phyloP scores from a whole-genome alignment of 352 stramenopile species.

The Phytophthora vignae region DNA sequence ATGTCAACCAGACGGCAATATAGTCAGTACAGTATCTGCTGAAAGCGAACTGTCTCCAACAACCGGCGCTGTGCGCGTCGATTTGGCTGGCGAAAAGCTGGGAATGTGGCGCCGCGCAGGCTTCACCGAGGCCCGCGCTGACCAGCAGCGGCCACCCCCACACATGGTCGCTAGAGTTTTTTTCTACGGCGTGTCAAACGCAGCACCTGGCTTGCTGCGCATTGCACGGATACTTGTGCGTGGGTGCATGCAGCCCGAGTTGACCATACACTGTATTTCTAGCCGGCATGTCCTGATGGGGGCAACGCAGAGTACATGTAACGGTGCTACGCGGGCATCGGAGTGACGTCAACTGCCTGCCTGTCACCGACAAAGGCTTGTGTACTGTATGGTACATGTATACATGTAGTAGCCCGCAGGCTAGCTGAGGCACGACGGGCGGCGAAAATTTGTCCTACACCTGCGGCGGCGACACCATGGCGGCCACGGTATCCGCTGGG shows the following conservation, averaged over 20 bases:
- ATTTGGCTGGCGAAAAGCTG: slow-evolving; percentile 1
- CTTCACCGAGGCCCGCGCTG: slow-evolving; percentile 13
- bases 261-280: no score
- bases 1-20: slow-evolving; percentile 19
- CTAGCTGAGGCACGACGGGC: no score
- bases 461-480: neutral
- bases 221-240: neutral
- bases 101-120: slow-evolving; percentile 5
- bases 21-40: slow-evolving; percentile 11
- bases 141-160: no score
- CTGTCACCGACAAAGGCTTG: no score
- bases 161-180: slow-evolving; percentile 13
- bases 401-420: no score
- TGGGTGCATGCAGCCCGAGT: no score
- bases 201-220: neutral
- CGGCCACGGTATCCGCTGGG: no score
- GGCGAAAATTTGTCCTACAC: neutral
- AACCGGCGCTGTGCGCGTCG: no score
- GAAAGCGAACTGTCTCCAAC: slow-evolving; percentile 34
- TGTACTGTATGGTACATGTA: no score
- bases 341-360: no score
- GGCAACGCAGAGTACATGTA: neutral
- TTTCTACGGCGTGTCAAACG: slow-evolving; percentile 1
- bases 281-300: no score
- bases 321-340: neutral